Conservation (phyloP, 2,329 filamentous ascomycete species). For the Ambrosiella cleistominuta region DNA sequence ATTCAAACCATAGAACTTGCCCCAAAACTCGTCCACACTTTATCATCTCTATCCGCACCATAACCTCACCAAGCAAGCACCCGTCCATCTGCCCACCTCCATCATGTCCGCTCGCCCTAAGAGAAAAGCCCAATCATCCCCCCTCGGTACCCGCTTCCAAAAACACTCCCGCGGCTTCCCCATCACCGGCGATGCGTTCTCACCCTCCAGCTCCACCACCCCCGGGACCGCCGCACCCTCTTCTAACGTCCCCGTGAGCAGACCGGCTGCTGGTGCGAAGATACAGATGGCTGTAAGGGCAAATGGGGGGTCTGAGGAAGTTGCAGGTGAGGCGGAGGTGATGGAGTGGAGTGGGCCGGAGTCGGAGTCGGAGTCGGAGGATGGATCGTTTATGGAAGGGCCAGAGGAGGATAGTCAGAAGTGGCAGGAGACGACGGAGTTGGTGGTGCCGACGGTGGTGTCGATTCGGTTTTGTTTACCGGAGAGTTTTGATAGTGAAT, state of each 20-base stretch:
- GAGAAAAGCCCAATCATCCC: slow-evolving; percentile 32
- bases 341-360: not conserved
- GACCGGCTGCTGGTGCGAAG: not conserved
- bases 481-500: slow-evolving; percentile 93
- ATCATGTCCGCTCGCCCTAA: slow-evolving; percentile 31
- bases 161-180: slow-evolving; percentile 29
- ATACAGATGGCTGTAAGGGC: slow-evolving; percentile 6
- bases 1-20: not conserved
- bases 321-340: not conserved
- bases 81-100: not conserved
- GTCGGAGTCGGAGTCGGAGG: not conserved
- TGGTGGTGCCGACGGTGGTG: slow-evolving; percentile 84
- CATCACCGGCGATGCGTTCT: not conserved
- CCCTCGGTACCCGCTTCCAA: slow-evolving; percentile 18
- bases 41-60: not conserved
- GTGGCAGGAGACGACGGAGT: slow-evolving; percentile 92
- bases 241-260: not conserved
- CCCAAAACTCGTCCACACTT: not conserved
- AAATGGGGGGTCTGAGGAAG: not conserved
- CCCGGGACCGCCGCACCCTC: not conserved
- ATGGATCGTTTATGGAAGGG: slow-evolving; percentile 16
- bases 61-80: not conserved
- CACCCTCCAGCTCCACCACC: not conserved
- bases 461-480: slow-evolving; percentile 99
- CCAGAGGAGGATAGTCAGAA: slow-evolving; percentile 29